A percentile compares a stretch with the other conserved stretches of the same genome.
Conservation (phyloP, 768 basidiomycete species). For the Tulasnella sp. region DNA sequence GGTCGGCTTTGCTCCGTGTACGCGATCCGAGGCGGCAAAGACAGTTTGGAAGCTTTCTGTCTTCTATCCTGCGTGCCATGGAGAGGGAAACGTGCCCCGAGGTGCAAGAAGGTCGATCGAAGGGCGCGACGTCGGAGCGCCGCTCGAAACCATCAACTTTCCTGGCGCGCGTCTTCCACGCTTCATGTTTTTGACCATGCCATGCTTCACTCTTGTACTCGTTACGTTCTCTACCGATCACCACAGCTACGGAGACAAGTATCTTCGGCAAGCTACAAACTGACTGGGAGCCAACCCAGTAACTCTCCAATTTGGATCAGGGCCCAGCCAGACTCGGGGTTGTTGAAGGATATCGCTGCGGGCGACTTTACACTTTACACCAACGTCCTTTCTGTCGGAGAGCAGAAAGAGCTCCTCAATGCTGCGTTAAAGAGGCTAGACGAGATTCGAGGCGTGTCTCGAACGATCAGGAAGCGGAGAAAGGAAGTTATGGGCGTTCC, state of each 20-base stretch:
- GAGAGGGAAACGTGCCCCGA: not conserved
- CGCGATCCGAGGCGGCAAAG: not conserved
- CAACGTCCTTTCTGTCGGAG: not conserved
- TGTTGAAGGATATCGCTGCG: not conserved
- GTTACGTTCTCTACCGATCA: not conserved
- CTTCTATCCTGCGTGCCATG: not conserved
- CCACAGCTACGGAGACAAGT: not conserved
- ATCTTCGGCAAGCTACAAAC: not conserved
- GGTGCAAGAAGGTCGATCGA: not conserved
- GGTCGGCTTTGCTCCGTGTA: not conserved
- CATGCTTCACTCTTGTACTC: not conserved
- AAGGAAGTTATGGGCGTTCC: not conserved
- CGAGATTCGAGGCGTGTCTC: conserved; percentile 8
- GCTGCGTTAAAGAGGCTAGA: conserved; percentile 3
- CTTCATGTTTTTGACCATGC: not conserved
- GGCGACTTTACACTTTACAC: not conserved
- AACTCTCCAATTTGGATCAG: not conserved
- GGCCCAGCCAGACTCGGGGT: not conserved
- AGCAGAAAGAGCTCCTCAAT: not conserved
- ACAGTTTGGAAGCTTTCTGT: not conserved
- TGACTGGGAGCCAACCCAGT: not conserved
- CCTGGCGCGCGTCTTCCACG: not conserved
- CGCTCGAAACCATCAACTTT: not conserved
- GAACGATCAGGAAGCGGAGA: conserved; percentile 1
- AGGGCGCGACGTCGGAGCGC: not conserved